Evolutionary conservation across 352 stramenopile species (phyloP), one percentile per base, ranked within the genome.

Genomic region (Phytophthora palmivora): DNA sequence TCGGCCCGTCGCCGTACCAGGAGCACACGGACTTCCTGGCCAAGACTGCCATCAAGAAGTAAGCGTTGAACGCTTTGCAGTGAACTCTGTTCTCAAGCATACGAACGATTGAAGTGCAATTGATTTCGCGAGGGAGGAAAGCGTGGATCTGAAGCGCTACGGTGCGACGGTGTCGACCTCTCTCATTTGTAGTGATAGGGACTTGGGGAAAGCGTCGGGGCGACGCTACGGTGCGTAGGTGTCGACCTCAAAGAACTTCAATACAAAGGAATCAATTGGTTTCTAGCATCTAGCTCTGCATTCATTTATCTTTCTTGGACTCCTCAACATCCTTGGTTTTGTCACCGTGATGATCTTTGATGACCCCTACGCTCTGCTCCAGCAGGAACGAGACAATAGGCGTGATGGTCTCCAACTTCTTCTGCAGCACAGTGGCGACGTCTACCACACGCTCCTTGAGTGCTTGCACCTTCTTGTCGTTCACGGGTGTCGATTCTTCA

Each of bases 11-110:
- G 72, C 97, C 97, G 45, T 99, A 99, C 91, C 97, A 99, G 87
- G 97, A 99, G 88, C 92, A 99, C 93, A 98, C 97, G 32, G 98
- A 99, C 87, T 99, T 99, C 86, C 82, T 99, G 56, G 87, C 96
- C 64, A 99, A 99, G 88, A 98, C 96, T 49, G 79, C 78, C 58
- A 88, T 95, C 74, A 94, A 94, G 80, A 94, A 94, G 76, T 95
- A 94, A 94, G 63, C 63, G 52, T 9, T 48, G 39, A 19, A 55
- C 26, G 45, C 55, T 69, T 47, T 57, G 64, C 59, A 63, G 64
- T 68, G n/a, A 53, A 38, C 50, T 72, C 56, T 65, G 67, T 63
- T 72, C 26, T 58, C 52, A 63, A 75, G 61, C 55, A 63, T 30
- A 63, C 47, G 63, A 45, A 73, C 63, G 56, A 70, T 60, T 72